These are phyloP conservation scores for Barbatosphaeria neglecta DNA, from an alignment of 495 filamentous ascomycete species.

Conservation along the genomic window DNA sequence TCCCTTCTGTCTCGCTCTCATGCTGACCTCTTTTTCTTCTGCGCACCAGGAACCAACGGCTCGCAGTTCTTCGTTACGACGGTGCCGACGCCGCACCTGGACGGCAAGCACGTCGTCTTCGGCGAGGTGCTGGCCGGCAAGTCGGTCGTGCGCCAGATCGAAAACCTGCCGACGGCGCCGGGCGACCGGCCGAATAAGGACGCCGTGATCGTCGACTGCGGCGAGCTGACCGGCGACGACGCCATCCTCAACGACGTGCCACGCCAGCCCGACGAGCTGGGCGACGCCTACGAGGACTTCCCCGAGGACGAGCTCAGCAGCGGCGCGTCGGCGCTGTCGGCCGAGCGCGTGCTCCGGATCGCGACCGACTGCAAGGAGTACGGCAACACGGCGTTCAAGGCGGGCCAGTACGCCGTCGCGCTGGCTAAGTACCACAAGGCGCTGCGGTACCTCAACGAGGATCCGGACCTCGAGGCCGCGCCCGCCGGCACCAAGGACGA, in stretches of 20 bases:
- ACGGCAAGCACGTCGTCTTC: slow-evolving; percentile 97
- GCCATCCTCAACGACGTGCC: slow-evolving; percentile 44
- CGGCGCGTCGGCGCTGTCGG: slow-evolving; percentile 37
- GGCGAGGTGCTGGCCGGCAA: slow-evolving; percentile 91
- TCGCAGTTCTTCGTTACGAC: slow-evolving; percentile 98
- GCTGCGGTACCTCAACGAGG: slow-evolving; percentile 87
- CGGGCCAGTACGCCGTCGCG: slow-evolving; percentile 52
- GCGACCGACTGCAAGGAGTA: slow-evolving; percentile 82
- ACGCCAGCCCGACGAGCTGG: slow-evolving; percentile 62
- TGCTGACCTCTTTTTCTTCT: not conserved
- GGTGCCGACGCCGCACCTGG: slow-evolving; percentile 82
- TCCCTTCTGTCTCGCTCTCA: too few species aligned
- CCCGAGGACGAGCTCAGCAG: slow-evolving; percentile 61
- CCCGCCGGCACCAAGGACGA: slow-evolving; percentile 52
- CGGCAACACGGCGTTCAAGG: slow-evolving; percentile 87
- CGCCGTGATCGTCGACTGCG: slow-evolving; percentile 71
- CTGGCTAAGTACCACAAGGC: slow-evolving; percentile 96
- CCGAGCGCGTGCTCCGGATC: slow-evolving; percentile 60
- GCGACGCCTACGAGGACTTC: slow-evolving; percentile 93
- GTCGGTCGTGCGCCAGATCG: slow-evolving; percentile 79
- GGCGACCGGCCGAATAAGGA: slow-evolving; percentile 69
- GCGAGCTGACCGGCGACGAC: slow-evolving; percentile 63
- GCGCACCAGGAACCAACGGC: slow-evolving; percentile 70
- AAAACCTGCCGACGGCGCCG: slow-evolving; percentile 65
- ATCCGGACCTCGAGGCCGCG: slow-evolving; percentile 61